These are phyloP conservation scores for Furcasterigmium furcatum DNA, from an alignment of 2,329 filamentous ascomycete genomes.

Conservation along the genomic window DNA sequence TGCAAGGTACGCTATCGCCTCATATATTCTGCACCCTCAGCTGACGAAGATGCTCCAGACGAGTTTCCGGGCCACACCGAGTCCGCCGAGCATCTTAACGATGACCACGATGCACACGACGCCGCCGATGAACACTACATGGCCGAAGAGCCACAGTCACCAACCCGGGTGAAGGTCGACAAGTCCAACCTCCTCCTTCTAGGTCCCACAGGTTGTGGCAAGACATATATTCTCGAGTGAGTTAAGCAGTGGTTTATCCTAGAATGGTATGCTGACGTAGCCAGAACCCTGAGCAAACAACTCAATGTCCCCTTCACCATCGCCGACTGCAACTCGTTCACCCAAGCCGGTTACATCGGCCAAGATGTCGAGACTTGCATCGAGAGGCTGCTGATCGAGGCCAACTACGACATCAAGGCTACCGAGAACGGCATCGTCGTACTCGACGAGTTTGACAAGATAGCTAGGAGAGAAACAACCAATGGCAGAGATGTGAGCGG, in stretches of 20 bases:
- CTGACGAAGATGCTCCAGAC: conserved; percentile 42
- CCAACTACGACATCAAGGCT: conserved; percentile 81
- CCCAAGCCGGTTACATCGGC: conserved; percentile 94
- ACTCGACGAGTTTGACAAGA: conserved; percentile 96
- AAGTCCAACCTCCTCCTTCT: conserved; percentile 93
- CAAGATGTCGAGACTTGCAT: conserved; percentile 97
- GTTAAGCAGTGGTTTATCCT: too few relatives aligned
- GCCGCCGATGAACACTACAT: conserved; percentile 42
- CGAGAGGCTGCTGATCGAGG: conserved; percentile 82
- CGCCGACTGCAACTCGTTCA: conserved; percentile 93
- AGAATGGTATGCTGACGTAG: too few relatives aligned
- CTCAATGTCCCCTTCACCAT: conserved; percentile 96
- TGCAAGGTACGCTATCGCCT: conserved; percentile 65
- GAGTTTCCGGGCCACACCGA: conserved; percentile 52
- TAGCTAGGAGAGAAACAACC: conserved; percentile 80
- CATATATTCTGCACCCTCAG: too few relatives aligned
- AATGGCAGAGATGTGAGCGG: conserved; percentile 94
- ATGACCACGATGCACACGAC: conserved; percentile 15
- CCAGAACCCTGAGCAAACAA: conserved; percentile 81
- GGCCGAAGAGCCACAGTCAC: conserved; percentile 39
- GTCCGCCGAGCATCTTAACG: conserved; percentile 37
- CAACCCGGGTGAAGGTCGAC: conserved; percentile 69
- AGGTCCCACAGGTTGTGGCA: conserved; percentile 91
- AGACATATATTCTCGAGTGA: conserved; percentile 89
- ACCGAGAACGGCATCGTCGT: conserved; percentile 93